phyloP scores from a whole-genome alignment of 2,329 filamentous ascomycete genomes.

The Pestalotiopsis fici region DNA sequence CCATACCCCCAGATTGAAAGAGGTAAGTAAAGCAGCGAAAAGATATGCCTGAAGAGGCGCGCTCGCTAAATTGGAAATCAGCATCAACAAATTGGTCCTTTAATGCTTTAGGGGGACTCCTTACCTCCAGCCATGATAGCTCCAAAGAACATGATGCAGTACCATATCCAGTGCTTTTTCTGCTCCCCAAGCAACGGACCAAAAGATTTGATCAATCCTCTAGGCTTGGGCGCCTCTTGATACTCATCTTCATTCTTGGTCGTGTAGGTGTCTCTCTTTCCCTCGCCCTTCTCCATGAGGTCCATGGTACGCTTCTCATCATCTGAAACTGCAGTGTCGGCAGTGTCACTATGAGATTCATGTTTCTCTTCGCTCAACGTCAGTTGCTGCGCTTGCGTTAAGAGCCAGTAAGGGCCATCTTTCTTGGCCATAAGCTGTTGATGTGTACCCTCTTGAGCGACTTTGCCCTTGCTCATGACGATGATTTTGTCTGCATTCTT shows the following conservation, averaged over 20 bases:
- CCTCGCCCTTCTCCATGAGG: constrained; percentile 34
- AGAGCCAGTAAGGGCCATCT: constrained; percentile 63
- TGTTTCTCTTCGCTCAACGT: constrained; percentile 45
- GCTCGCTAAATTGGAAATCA: constrained; percentile 32
- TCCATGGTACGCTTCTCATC: constrained; percentile 35
- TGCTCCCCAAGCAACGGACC: constrained; percentile 27
- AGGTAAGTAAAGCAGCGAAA: constrained; percentile 52
- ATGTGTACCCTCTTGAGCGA: constrained; percentile 76
- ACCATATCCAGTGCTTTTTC: constrained; percentile 27
- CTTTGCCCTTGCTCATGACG: constrained; percentile 55
- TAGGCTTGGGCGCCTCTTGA: constrained; percentile 14
- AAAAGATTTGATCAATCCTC: constrained; percentile 26
- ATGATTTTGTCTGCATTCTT: constrained; percentile 42
- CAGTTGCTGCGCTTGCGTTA: constrained; percentile 65
- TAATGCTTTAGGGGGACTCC: neutral
- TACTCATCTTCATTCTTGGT: constrained; percentile 2
- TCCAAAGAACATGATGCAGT: constrained; percentile 27
- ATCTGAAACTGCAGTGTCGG: constrained; percentile 28
- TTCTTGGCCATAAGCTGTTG: constrained; percentile 64
- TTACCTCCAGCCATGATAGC: constrained; percentile 35
- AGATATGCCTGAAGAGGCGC: constrained; percentile 56
- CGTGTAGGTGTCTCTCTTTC: constrained; percentile 13
- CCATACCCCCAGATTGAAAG: constrained; percentile 25
- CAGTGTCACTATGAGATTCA: constrained; percentile 29
- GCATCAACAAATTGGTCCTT: neutral